These are phyloP conservation scores for Lotus japonicus DNA, from an alignment of 306 rosid species.

Conservation along the genomic window DNA sequence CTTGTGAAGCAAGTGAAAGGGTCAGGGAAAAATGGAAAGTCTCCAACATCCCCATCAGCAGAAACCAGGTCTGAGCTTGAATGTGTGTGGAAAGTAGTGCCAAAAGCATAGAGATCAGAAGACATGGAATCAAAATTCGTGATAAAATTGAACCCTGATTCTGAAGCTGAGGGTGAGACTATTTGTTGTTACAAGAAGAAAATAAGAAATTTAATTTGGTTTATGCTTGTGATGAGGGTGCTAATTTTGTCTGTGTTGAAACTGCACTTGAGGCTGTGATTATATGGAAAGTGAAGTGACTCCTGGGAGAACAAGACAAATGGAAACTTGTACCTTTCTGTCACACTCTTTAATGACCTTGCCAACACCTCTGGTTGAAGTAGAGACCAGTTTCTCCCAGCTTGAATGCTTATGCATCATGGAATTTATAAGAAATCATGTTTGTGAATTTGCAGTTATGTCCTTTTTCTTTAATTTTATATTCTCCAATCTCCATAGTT, in stretches of 20 bases:
- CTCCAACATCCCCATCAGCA: constrained; percentile 30
- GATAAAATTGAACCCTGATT: background rate
- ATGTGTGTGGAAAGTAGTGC: constrained; percentile 28
- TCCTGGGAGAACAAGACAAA: constrained; percentile 28
- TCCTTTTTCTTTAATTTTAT: constrained; percentile 6
- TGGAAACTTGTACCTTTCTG: constrained; percentile 2
- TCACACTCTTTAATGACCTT: background rate
- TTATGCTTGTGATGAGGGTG: background rate
- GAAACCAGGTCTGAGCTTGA: constrained; percentile 39
- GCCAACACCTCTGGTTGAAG: background rate
- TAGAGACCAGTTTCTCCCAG: constrained; percentile 15
- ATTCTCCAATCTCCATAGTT: constrained; percentile 8
- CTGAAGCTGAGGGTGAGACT: background rate
- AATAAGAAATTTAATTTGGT: background rate
- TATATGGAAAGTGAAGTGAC: background rate
- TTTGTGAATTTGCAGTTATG: constrained; percentile 8
- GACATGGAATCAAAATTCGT: constrained; percentile 47
- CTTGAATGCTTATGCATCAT: background rate
- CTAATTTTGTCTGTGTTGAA: constrained; percentile 15
- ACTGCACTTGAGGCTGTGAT: background rate
- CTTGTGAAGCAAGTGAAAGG: constrained; percentile 34
- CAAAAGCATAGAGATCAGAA: constrained; percentile 49
- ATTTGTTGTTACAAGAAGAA: background rate
- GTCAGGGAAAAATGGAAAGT: constrained; percentile 38
- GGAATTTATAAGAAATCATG: constrained; percentile 3